These are phyloP conservation scores for Globisporangium ultimum DNA, from an alignment of 352 stramenopile genomes.

Conservation along the genomic window DNA sequence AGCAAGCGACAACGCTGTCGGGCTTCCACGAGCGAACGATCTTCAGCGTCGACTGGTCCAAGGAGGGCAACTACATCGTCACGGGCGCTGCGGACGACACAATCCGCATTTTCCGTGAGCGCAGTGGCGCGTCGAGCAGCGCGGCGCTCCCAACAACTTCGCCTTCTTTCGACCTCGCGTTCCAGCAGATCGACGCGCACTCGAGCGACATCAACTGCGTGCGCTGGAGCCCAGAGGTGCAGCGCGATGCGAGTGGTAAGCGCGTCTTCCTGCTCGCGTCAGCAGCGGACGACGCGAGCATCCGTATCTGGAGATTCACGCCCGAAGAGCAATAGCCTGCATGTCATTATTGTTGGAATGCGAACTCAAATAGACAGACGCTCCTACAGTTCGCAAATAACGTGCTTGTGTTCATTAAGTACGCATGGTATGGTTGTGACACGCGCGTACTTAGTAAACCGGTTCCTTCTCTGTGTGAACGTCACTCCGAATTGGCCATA, in stretches of 20 bases:
- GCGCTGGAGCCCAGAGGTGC: conserved; percentile 50
- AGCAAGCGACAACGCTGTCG: conserved; percentile 71
- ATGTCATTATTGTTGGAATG: background rate
- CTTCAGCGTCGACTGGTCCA: conserved; percentile 92
- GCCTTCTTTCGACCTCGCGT: conserved; percentile 59
- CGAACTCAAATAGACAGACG: conserved; percentile 7
- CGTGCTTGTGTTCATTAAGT: background rate
- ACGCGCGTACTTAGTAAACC: background rate
- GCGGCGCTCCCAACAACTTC: background rate
- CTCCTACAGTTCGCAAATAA: background rate
- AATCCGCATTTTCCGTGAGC: conserved; percentile 86
- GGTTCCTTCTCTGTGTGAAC: conserved; percentile 3
- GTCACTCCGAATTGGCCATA: background rate
- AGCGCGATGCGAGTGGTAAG: conserved; percentile 17
- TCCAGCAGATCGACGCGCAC: conserved; percentile 57
- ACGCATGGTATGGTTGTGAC: background rate
- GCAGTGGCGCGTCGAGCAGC: conserved; percentile 14
- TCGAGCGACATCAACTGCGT: conserved; percentile 82
- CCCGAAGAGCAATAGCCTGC: conserved; percentile 1
- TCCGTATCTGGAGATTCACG: conserved; percentile 69
- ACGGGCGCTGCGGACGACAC: conserved; percentile 90
- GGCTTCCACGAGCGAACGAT: conserved; percentile 88
- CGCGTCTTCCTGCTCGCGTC: conserved; percentile 63
- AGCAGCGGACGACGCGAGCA: conserved; percentile 52
- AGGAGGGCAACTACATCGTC: conserved; percentile 81